Evolutionary conservation across 148 eudicot species (phyloP).

Genomic region (Fagopyrum tataricum): DNA sequence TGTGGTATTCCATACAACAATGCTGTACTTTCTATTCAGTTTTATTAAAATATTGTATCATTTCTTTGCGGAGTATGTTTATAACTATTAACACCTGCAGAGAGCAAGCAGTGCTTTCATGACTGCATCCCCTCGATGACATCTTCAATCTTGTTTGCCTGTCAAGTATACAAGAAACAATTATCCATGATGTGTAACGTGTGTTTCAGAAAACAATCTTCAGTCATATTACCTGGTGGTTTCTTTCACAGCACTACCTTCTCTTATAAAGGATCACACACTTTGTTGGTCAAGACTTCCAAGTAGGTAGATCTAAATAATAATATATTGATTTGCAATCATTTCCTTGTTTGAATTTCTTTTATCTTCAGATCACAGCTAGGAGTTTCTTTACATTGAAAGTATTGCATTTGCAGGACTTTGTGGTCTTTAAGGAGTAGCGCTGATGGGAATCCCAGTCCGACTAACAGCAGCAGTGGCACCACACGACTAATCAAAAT

Average conservation of each 20-base stretch:
- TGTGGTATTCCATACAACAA: no score
- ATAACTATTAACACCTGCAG: no score
- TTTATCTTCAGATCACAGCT: background rate
- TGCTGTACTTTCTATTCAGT: no score
- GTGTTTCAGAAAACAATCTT: conserved; percentile 16
- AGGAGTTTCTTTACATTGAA: background rate
- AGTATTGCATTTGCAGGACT: conserved; percentile 31
- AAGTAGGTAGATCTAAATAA: conserved; percentile 30
- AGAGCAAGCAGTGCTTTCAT: background rate
- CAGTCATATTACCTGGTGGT: conserved; percentile 11
- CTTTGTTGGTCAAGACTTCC: conserved; percentile 19
- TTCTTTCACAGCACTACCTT: conserved; percentile 21
- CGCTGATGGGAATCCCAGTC: conserved; percentile 41
- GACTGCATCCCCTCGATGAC: conserved; percentile 17
- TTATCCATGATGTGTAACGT: conserved; percentile 13
- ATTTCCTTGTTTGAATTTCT: background rate
- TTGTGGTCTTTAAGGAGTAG: conserved; percentile 56
- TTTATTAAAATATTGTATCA: no score
- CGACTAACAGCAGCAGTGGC: conserved; percentile 30
- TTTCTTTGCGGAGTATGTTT: no score
- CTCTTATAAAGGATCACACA: conserved; percentile 22
- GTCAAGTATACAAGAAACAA: conserved; percentile 20
- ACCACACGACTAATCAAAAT: conserved; percentile 63
- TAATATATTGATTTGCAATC: background rate
- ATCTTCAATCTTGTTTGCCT: conserved; percentile 25